Percentiles rank a stretch among this genome's conserved stretches.
Conservation (phyloP, 1,284 basidiomycete species). For the Sparassis latifolia region DNA sequence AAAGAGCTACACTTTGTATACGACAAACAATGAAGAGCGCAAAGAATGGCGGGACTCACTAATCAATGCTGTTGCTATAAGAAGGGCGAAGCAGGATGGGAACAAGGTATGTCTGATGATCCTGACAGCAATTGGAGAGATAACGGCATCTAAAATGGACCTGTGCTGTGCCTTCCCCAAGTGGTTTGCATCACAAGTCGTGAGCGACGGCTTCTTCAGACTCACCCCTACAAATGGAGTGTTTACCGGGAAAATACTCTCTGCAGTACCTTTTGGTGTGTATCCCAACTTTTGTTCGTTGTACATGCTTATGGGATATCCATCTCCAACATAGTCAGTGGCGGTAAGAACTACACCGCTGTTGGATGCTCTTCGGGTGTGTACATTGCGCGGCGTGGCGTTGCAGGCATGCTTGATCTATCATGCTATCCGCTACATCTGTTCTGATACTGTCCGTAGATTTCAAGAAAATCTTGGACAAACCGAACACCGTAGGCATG, state of each 20-base stretch:
- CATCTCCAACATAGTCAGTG: constrained; percentile 30
- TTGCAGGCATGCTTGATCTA: constrained; percentile 34
- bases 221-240: constrained; percentile 16
- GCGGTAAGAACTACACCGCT: constrained; percentile 48
- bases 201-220: constrained; percentile 58
- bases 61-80: constrained; percentile 52
- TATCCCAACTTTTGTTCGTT: constrained; percentile 17
- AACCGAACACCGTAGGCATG: constrained; percentile 43
- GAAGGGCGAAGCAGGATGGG: constrained; percentile 55
- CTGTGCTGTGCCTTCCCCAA: constrained; percentile 20
- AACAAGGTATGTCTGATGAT: constrained; percentile 50
- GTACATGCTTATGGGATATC: background rate
- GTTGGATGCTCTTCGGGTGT: constrained; percentile 60
- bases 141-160: background rate
- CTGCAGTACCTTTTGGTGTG: constrained; percentile 57
- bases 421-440: background rate
- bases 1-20: constrained; percentile 63
- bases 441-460: constrained; percentile 28
- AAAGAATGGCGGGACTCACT: constrained; percentile 59
- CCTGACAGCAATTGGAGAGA: background rate
- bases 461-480: constrained; percentile 47
- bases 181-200: constrained; percentile 56
- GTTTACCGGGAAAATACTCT: constrained; percentile 50
- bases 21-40: constrained; percentile 47
- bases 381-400: constrained; percentile 50